phyloP scores from a whole-genome alignment of 495 filamentous ascomycete genomes.

The Trichoderma erinaceum region DNA sequence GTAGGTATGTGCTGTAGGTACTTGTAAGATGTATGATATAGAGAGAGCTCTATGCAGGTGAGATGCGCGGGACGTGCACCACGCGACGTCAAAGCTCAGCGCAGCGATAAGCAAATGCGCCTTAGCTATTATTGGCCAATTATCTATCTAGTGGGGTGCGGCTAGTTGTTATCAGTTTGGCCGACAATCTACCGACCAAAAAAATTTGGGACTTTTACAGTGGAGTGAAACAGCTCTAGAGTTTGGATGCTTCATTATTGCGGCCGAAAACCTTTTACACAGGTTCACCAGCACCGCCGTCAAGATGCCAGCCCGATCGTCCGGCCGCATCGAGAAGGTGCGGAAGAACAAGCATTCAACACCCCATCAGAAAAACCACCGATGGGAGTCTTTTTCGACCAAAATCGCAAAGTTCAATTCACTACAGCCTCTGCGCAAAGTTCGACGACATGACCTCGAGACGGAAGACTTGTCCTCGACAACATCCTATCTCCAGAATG shows the following conservation, averaged over 20 bases:
- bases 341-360: slow-evolving; percentile 62
- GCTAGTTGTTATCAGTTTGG: slow-evolving; percentile 7
- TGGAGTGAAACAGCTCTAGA: neutral
- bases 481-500: slow-evolving; percentile 74
- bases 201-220: slow-evolving; percentile 13
- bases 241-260: neutral
- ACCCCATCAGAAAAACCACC: slow-evolving; percentile 68
- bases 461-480: slow-evolving; percentile 61
- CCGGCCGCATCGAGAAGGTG: slow-evolving; percentile 59
- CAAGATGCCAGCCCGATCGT: slow-evolving; percentile 50
- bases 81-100: slow-evolving; percentile 8
- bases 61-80: slow-evolving; percentile 10
- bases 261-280: slow-evolving; percentile 10
- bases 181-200: slow-evolving; percentile 2
- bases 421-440: slow-evolving; percentile 82
- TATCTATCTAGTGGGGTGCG: neutral
- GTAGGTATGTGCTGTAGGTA: neutral
- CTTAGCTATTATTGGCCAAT: neutral
- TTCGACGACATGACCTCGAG: slow-evolving; percentile 75
- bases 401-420: slow-evolving; percentile 85
- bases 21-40: neutral
- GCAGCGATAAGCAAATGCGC: slow-evolving; percentile 7
- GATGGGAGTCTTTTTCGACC: slow-evolving; percentile 86
- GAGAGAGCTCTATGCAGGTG: neutral
- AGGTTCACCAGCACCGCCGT: slow-evolving; percentile 6